Percentiles rank a stretch among this genome's conserved stretches.
Conservation (phyloP, 768 basidiomycete genomes). For the Gyrodon lividus region DNA sequence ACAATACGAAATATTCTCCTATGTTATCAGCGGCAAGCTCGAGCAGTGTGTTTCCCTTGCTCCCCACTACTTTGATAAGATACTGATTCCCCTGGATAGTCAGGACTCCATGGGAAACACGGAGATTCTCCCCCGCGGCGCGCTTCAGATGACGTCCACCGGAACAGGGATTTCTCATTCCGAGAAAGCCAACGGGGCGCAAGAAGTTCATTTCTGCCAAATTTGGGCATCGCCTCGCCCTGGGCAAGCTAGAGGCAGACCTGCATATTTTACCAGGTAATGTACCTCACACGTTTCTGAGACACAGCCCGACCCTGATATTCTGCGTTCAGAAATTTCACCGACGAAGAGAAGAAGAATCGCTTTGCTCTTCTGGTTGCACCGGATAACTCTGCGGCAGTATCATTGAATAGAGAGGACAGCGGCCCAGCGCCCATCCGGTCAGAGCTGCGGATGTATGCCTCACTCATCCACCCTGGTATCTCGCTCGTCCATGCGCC, state of each 20-base stretch:
- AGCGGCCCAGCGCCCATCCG: slow-evolving; percentile 82
- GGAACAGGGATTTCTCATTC: slow-evolving; percentile 91
- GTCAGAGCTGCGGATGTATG: slow-evolving; percentile 66
- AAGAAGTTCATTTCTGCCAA: slow-evolving; percentile 60
- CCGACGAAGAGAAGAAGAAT: slow-evolving; percentile 78
- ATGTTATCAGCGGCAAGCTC: slow-evolving; percentile 74
- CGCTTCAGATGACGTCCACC: slow-evolving; percentile 87
- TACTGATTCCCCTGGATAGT: slow-evolving; percentile 37
- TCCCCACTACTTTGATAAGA: neutral
- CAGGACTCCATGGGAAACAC: slow-evolving; percentile 90
- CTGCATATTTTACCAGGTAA: slow-evolving; percentile 82
- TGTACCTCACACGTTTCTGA: neutral
- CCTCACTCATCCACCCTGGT: slow-evolving; percentile 65
- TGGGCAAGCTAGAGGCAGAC: slow-evolving; percentile 34
- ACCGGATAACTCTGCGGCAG: slow-evolving; percentile 58
- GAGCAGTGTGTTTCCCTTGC: slow-evolving; percentile 60
- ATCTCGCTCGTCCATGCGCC: slow-evolving; percentile 55
- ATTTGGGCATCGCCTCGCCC: slow-evolving; percentile 61
- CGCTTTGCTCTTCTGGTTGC: slow-evolving; percentile 75
- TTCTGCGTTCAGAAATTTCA: slow-evolving; percentile 52
- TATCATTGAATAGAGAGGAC: slow-evolving; percentile 60
- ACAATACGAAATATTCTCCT: slow-evolving; percentile 91
- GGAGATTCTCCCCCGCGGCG: slow-evolving; percentile 86
- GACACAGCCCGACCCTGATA: neutral
- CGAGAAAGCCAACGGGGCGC: slow-evolving; percentile 53